Conservation (phyloP, 2,329 filamentous ascomycete genomes). For the Aspergillus sp. region DNA sequence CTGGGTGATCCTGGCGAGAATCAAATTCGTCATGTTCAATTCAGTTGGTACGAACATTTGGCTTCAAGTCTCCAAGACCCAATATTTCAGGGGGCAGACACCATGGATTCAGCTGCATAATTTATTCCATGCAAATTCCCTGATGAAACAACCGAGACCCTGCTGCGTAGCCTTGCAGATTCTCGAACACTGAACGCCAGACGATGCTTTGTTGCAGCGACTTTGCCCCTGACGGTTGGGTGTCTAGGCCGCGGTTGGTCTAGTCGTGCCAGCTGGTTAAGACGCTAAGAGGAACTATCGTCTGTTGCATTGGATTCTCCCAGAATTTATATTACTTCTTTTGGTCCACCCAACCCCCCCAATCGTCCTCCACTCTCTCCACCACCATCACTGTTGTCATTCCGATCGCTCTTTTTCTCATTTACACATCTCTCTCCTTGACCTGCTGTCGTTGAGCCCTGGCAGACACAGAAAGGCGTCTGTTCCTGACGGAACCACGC, state of each 20-base stretch:
- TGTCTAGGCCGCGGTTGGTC: constrained; percentile 3
- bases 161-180: constrained; percentile 9
- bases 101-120: neutral
- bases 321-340: neutral
- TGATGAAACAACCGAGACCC: neutral
- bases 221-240: constrained; percentile 8
- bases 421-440: neutral
- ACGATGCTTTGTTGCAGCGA: neutral
- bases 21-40: neutral
- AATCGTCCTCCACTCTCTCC: neutral
- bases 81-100: neutral
- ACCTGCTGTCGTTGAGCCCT: neutral
- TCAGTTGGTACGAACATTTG: neutral
- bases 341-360: neutral
- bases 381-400: neutral
- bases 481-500: constrained; percentile 1
- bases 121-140: neutral
- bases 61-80: neutral
- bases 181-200: constrained; percentile 12
- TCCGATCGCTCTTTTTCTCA: neutral
- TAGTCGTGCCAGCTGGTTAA: constrained; percentile 10
- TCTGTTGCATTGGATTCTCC: neutral
- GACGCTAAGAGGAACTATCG: constrained; percentile 8
- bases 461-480: neutral
- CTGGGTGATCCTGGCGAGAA: neutral